A percentile compares a stretch with the other conserved stretches of the same genome.
Conservation (phyloP, 768 basidiomycete species). For the Termitomyces sp. region DNA sequence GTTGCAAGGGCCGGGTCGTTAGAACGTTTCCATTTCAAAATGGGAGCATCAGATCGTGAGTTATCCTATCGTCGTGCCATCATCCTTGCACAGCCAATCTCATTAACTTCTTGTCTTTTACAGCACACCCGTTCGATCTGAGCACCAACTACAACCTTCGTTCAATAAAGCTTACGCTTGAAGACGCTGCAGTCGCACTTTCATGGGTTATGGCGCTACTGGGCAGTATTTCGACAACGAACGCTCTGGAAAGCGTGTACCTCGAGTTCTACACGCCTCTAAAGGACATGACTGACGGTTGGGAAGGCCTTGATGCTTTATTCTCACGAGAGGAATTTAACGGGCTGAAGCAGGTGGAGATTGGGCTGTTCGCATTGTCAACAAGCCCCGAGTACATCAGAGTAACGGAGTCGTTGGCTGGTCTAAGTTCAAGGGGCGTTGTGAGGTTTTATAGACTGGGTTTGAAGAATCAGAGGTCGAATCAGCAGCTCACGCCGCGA, state of each 20-base stretch:
- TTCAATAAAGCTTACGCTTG: slow-evolving; percentile 37
- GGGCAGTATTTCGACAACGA: slow-evolving; percentile 20
- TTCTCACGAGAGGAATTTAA: slow-evolving; percentile 27
- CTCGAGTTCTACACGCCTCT: slow-evolving; percentile 40
- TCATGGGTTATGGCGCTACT: slow-evolving; percentile 34
- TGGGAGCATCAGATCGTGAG: slow-evolving; percentile 37
- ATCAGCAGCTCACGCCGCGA: slow-evolving; percentile 31
- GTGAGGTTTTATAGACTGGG: slow-evolving; percentile 38
- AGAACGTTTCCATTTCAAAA: slow-evolving; percentile 42
- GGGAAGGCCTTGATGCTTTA: slow-evolving; percentile 31
- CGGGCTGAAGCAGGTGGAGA: slow-evolving; percentile 30
- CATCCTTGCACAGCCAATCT: background rate
- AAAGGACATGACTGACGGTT: slow-evolving; percentile 28
- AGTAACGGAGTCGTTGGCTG: slow-evolving; percentile 28
- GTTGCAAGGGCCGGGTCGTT: slow-evolving; percentile 32
- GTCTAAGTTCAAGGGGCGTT: slow-evolving; percentile 23
- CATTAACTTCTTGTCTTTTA: background rate
- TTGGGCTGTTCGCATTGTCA: slow-evolving; percentile 37
- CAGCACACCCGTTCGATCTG: slow-evolving; percentile 35
- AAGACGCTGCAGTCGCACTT: slow-evolving; percentile 33
- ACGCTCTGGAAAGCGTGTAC: slow-evolving; percentile 26
- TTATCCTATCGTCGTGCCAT: background rate
- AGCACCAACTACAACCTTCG: slow-evolving; percentile 30
- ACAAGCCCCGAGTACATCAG: slow-evolving; percentile 28
- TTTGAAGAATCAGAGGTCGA: slow-evolving; percentile 34